Percentiles rank a stretch among this genome's conserved stretches.
These are phyloP conservation scores for Anthoceros angustus DNA, from an alignment of 225 moss, liverwort and hornwort species.

Conservation along the genomic window DNA sequence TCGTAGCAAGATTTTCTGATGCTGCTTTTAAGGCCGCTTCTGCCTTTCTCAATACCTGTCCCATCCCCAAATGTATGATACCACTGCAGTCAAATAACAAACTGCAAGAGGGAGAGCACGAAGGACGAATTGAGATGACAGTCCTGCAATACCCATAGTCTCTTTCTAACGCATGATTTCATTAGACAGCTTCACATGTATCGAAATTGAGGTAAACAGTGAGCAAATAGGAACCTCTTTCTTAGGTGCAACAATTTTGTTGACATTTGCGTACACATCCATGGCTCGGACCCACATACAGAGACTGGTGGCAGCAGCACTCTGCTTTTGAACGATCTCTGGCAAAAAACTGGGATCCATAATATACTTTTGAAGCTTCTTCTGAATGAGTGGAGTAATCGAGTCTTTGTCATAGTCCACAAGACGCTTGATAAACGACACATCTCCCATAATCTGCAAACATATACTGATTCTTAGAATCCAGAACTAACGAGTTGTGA, in stretches of 20 bases:
- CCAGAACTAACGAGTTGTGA: too few relatives aligned
- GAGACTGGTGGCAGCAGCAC: conserved; percentile 80
- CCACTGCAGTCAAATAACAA: neutral
- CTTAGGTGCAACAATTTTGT: conserved; percentile 80
- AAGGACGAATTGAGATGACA: too few relatives aligned
- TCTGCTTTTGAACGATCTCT: conserved; percentile 68
- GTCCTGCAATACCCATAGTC: too few relatives aligned
- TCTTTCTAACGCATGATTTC: too few relatives aligned
- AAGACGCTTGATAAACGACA: conserved; percentile 65
- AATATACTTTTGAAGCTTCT: conserved; percentile 54
- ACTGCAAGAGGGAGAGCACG: neutral
- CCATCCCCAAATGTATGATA: neutral
- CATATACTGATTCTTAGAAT: neutral
- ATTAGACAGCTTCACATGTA: too few relatives aligned
- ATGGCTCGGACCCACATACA: conserved; percentile 95
- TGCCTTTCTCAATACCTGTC: conserved; percentile 34
- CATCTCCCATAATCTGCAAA: conserved; percentile 68
- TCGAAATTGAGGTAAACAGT: neutral
- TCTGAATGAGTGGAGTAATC: conserved; percentile 45
- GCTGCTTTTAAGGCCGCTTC: conserved; percentile 48
- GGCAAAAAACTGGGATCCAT: conserved; percentile 59
- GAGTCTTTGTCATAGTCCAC: conserved; percentile 88
- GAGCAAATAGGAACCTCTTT: conserved; percentile 28
- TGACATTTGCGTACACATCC: conserved; percentile 81
- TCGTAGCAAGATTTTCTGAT: conserved; percentile 37